Evolutionary conservation across 345 rosid genomes (phyloP), one percentile per base, ranked within the genome.

Genomic region (Nasturtium officinale): DNA sequence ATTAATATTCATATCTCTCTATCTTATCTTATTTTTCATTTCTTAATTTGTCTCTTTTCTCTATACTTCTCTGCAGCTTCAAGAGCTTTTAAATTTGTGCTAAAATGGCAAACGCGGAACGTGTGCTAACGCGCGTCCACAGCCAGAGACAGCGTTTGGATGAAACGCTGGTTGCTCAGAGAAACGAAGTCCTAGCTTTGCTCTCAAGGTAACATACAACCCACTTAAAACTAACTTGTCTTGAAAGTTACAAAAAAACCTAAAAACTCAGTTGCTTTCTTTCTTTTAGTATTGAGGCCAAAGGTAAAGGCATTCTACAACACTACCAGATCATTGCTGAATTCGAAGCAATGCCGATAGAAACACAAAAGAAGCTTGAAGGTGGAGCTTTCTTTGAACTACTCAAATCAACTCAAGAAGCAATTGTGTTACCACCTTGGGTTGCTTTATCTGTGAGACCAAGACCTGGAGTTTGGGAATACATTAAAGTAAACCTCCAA

Each of bases 381-480:
- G 87, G 78, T 57, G 87, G 96, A 35, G 86, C 86, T 16, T 82
- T 92, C 60, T 87, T 79, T 4, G 91, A 90, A 55, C 82, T 92
- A 33, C 86, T 92, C 43, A 80, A 78, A 80, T 40, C 93, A 42
- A 75, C 88, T 40, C 59, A 91, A 87, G 98, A 92, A 86, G 96
- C 96, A 37, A 86, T 91, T 10, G 89, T 87, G 42, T 72, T 80
- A 61, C 83, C 96, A n/a, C 96, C 96, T 23, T 85, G 89, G 89
- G 83, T 91, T 51, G 91, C 87, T 16, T 84, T 91, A 60, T 96
- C 97, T 12, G 84, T 91, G n/a, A 87, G 96, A 6, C 92, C 92
- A 10, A 84, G 92, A 75, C 97, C 96, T 58, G 96, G 96, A 46
- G 93, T 91, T 9, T 91, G 97, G 97, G 97, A 91, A 60, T 82